phyloP scores from a whole-genome alignment of 306 rosid species.

The Casuarina equisetifolia region DNA sequence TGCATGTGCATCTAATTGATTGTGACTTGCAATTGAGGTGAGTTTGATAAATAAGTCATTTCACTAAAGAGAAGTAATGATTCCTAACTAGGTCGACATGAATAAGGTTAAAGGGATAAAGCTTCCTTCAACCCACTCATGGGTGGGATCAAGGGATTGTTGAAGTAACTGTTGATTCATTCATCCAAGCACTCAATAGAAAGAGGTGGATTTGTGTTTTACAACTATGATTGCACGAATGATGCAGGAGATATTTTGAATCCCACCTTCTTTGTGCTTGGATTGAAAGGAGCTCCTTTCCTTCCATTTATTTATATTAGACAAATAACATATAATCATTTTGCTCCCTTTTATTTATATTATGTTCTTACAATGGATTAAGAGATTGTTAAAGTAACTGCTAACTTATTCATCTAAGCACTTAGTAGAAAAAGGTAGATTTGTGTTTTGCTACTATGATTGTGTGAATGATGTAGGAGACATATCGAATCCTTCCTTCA shows the following conservation, averaged over 20 bases:
- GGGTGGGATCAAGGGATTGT: conserved; percentile 43
- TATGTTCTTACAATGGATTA: conserved; percentile 3
- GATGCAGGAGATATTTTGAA: conserved; percentile 59
- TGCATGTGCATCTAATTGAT: no score
- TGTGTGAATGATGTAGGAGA: conserved; percentile 67
- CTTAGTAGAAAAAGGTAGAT: conserved; percentile 27
- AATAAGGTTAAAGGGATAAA: conserved; percentile 28
- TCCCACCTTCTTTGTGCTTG: conserved; percentile 59
- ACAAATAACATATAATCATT: no score
- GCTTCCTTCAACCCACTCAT: conserved; percentile 62
- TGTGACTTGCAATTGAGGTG: no score
- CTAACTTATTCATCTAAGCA: conserved; percentile 56
- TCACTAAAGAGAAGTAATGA: no score
- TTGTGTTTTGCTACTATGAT: conserved; percentile 38
- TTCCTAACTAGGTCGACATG: no score
- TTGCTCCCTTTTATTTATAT: no score
- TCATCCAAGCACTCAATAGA: conserved; percentile 48
- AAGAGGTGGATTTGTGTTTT: neutral
- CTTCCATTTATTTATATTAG: neutral
- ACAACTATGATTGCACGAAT: conserved; percentile 58
- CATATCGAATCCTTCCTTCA: conserved; percentile 49
- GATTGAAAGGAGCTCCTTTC: conserved; percentile 68
- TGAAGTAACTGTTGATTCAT: conserved; percentile 61
- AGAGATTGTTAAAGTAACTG: conserved; percentile 50
- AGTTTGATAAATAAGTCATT: no score